These are phyloP conservation scores for Kuraishia floccosa DNA, from an alignment of 805 yeast species.

Conservation along the genomic window DNA sequence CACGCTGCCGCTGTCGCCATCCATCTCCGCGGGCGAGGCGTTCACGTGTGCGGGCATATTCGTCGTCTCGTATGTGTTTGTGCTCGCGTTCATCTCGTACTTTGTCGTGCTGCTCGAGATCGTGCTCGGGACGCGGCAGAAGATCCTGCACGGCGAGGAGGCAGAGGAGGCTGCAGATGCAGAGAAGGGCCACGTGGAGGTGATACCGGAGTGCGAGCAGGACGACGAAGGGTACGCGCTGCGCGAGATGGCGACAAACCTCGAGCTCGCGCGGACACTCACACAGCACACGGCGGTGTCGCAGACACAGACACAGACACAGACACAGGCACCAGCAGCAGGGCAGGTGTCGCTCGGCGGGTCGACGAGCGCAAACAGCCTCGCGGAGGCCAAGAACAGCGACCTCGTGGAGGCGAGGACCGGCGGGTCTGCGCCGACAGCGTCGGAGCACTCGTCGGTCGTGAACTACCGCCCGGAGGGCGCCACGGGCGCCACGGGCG, in stretches of 20 bases:
- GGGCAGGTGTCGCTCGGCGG: too few species aligned
- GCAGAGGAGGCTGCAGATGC: slow-evolving; percentile 2
- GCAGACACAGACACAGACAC: background rate
- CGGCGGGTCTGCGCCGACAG: background rate
- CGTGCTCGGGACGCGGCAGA: slow-evolving; percentile 5
- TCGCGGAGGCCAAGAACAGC: background rate
- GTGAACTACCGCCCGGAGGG: background rate
- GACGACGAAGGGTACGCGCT: slow-evolving; percentile 19
- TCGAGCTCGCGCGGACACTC: slow-evolving; percentile 8
- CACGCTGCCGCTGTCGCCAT: slow-evolving; percentile 55
- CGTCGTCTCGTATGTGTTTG: slow-evolving; percentile 47
- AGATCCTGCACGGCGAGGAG: slow-evolving; percentile 3
- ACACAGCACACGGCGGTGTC: too few species aligned
- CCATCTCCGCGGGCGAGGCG: slow-evolving; percentile 57
- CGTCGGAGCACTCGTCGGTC: background rate
- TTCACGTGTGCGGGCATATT: slow-evolving; percentile 67
- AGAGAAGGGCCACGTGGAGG: slow-evolving; percentile 10
- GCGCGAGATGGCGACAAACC: slow-evolving; percentile 10
- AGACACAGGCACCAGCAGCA: too few species aligned
- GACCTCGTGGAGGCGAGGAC: background rate
- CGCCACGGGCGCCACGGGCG: background rate
- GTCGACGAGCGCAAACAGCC: background rate
- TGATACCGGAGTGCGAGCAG: slow-evolving; percentile 5
- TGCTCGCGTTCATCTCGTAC: slow-evolving; percentile 38
- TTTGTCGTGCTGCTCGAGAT: slow-evolving; percentile 30